These are phyloP conservation scores for Cladosporium sp. DNA, from an alignment of 2,329 filamentous ascomycete genomes.

Conservation along the genomic window DNA sequence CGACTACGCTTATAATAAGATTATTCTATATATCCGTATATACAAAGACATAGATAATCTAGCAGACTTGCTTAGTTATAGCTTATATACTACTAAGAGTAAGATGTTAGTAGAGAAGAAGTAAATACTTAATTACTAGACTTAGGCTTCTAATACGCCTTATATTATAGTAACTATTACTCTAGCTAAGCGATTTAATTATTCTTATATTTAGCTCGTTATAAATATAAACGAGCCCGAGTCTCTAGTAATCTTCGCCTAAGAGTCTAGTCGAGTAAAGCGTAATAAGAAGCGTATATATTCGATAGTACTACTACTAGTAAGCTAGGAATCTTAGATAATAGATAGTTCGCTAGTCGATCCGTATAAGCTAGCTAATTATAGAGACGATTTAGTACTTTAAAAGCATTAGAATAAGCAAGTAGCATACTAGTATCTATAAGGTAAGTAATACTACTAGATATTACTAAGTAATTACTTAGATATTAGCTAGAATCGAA, in stretches of 20 bases:
- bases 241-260: conserved; percentile 11
- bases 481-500: background rate
- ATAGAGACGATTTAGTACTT: background rate
- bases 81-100: conserved; percentile 3
- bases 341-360: background rate
- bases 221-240: conserved; percentile 13
- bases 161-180: conserved; percentile 13
- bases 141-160: background rate
- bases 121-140: conserved; percentile 11
- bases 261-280: conserved; percentile 12
- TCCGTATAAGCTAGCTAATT: background rate
- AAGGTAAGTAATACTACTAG: conserved; percentile 1
- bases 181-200: conserved; percentile 11
- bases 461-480: conserved; percentile 6
- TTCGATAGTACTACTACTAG: conserved; percentile 8
- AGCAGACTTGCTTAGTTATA: background rate
- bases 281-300: conserved; percentile 4
- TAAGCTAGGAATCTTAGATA: background rate
- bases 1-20: conserved; percentile 5
- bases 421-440: conserved; percentile 1
- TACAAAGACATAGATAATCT: conserved; percentile 1
- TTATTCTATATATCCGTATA: conserved; percentile 7
- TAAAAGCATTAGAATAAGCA: background rate
- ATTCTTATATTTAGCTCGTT: conserved; percentile 8
- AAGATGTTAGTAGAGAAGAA: conserved; percentile 8